Percentiles rank a stretch among this genome's conserved stretches.
These are phyloP conservation scores for Rhizopogon roseolus DNA, from an alignment of 768 basidiomycete species.

Conservation along the genomic window DNA sequence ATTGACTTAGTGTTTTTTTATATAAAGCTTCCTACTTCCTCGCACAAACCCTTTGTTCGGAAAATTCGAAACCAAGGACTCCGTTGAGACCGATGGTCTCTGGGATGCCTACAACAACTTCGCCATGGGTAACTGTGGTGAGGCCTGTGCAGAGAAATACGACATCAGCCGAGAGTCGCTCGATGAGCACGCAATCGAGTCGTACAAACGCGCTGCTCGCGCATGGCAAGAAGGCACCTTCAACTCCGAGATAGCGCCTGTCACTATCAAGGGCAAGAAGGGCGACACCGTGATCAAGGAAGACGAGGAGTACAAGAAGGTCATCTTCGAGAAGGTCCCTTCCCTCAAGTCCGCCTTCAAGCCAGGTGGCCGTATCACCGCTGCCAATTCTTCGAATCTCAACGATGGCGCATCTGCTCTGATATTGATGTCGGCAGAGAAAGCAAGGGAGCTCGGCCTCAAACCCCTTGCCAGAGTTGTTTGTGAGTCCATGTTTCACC, in stretches of 20 bases:
- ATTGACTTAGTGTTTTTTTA: neutral
- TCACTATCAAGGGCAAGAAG: conserved; percentile 92
- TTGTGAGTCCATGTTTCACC: conserved; percentile 50
- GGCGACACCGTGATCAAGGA: conserved; percentile 85
- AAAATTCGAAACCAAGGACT: conserved; percentile 82
- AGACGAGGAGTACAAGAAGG: conserved; percentile 98
- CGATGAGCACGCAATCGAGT: conserved; percentile 90
- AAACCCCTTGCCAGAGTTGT: conserved; percentile 90
- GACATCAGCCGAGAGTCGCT: conserved; percentile 81
- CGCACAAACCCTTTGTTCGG: conserved; percentile 83
- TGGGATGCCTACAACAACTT: conserved; percentile 98
- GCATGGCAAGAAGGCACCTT: conserved; percentile 91
- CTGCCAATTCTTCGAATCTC: conserved; percentile 92
- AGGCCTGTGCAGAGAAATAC: conserved; percentile 77
- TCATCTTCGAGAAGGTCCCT: conserved; percentile 93
- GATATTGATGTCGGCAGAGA: conserved; percentile 91
- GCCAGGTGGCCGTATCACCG: conserved; percentile 85
- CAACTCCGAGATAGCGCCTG: conserved; percentile 81
- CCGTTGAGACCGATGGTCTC: conserved; percentile 88
- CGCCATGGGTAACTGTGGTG: conserved; percentile 97
- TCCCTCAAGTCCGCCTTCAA: conserved; percentile 87
- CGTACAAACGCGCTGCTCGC: conserved; percentile 87
- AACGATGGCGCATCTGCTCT: conserved; percentile 97
- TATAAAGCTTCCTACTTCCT: conserved; percentile 73
- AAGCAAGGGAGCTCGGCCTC: conserved; percentile 85